phyloP scores from a whole-genome alignment of 2,329 filamentous ascomycete genomes.

The Zalaria obscura region DNA sequence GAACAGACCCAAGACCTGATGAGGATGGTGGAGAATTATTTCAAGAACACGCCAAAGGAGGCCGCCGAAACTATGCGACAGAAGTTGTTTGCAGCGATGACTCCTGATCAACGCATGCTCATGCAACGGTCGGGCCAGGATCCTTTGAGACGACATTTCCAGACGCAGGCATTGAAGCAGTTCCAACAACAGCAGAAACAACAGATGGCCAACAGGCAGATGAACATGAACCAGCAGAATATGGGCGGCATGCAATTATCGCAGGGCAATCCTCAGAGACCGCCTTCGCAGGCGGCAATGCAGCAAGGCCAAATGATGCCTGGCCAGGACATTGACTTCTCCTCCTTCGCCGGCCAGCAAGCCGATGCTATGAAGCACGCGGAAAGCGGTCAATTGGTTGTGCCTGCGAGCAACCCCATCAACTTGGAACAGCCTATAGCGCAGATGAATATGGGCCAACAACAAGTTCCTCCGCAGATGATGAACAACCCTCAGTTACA shows the following conservation, averaged over 20 bases:
- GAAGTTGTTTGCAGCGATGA: constrained; percentile 29
- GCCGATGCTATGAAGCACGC: constrained; percentile 46
- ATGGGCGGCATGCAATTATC: constrained; percentile 17
- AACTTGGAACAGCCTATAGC: constrained; percentile 12
- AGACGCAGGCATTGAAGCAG: constrained; percentile 6
- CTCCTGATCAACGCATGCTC: constrained; percentile 32
- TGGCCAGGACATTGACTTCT: constrained; percentile 30
- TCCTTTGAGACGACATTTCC: constrained; percentile 21
- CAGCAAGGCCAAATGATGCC: constrained; percentile 17
- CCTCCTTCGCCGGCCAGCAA: constrained; percentile 46
- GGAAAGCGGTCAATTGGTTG: constrained; percentile 47
- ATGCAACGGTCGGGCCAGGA: constrained; percentile 31
- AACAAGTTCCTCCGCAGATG: constrained; percentile 4
- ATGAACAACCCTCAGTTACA: constrained; percentile 20
- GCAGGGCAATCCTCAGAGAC: constrained; percentile 12
- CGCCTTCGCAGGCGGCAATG: constrained; percentile 23
- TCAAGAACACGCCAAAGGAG: constrained; percentile 27
- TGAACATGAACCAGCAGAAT: constrained; percentile 16
- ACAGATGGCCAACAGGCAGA: constrained; percentile 6
- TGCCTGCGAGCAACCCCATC: constrained; percentile 45
- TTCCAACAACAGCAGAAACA: constrained; percentile 5
- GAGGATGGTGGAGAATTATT: constrained; percentile 31
- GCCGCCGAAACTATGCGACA: constrained; percentile 32
- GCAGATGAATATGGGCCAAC: constrained; percentile 1
- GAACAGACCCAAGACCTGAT: constrained; percentile 31